A percentile compares a stretch with the other conserved stretches of the same genome.
These are phyloP conservation scores for Purpureocillium takamizusanense DNA, from an alignment of 2,329 filamentous ascomycete genomes.

Conservation along the genomic window DNA sequence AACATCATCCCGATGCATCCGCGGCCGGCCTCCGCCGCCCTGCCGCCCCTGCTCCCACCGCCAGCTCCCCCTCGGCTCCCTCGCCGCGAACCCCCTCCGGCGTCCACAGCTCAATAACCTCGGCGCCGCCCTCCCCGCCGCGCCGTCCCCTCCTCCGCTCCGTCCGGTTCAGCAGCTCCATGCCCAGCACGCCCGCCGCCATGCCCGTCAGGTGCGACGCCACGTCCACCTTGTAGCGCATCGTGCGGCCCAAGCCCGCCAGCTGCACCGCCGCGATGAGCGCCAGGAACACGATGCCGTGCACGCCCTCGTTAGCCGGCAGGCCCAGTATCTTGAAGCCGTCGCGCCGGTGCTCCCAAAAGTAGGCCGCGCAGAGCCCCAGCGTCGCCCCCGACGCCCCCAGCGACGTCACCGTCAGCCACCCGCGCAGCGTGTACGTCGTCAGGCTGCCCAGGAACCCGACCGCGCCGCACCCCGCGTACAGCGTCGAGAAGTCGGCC, in stretches of 20 bases:
- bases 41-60: neutral
- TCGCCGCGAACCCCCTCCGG: neutral
- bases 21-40: too few relatives aligned
- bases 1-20: too few relatives aligned
- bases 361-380: slow-evolving; percentile 53
- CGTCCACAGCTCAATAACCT: slow-evolving; percentile 6
- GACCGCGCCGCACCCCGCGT: slow-evolving; percentile 47
- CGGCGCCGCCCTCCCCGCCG: slow-evolving; percentile 8
- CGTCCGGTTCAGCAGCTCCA: slow-evolving; percentile 20
- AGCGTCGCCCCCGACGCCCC: slow-evolving; percentile 60
- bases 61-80: neutral
- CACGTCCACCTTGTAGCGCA: slow-evolving; percentile 35
- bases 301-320: slow-evolving; percentile 47
- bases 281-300: slow-evolving; percentile 45
- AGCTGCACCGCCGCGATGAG: slow-evolving; percentile 41
- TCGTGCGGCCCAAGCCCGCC: slow-evolving; percentile 33
- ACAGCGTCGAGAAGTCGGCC: slow-evolving; percentile 60
- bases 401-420: slow-evolving; percentile 42
- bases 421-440: slow-evolving; percentile 34
- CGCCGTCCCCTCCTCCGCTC: slow-evolving; percentile 6
- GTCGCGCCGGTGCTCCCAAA: slow-evolving; percentile 48
- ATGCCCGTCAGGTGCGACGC: slow-evolving; percentile 46
- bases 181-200: slow-evolving; percentile 33
- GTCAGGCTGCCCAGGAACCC: slow-evolving; percentile 51
- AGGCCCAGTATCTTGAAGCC: slow-evolving; percentile 48